Conservation (phyloP, 441 rosid species). For the Syzygium syzygioides region DNA sequence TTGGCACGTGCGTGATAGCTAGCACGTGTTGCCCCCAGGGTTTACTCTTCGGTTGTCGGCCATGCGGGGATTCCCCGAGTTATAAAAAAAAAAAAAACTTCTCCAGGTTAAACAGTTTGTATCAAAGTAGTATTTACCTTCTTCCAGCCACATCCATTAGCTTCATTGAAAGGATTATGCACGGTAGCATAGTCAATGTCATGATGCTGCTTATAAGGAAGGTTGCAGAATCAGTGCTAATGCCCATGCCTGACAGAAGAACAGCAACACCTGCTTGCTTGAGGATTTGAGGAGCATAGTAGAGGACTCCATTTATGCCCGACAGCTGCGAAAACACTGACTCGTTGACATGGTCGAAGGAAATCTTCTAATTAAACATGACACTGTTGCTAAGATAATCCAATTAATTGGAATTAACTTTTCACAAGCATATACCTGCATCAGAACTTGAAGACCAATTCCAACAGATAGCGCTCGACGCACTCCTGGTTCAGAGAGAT, state of each 20-base stretch:
- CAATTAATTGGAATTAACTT: neutral
- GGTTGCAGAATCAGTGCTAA: slow-evolving; percentile 6
- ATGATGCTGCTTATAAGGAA: slow-evolving; percentile 2
- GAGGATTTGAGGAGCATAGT: slow-evolving; percentile 5
- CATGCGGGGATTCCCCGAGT: no score
- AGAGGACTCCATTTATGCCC: slow-evolving; percentile 1
- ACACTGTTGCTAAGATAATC: neutral
- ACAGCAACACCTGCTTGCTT: neutral
- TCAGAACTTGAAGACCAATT: slow-evolving; percentile 5
- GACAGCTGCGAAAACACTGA: neutral
- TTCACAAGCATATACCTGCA: slow-evolving; percentile 2
- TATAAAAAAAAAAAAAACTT: no score
- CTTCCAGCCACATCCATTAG: slow-evolving; percentile 3
- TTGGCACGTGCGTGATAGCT: no score
- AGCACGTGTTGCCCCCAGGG: no score
- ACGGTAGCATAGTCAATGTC: neutral
- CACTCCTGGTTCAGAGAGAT: slow-evolving; percentile 7
- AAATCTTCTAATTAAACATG: neutral
- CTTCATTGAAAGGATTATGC: neutral
- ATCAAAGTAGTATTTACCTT: slow-evolving; percentile 1
- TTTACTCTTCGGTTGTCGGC: no score
- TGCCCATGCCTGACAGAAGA: slow-evolving; percentile 1
- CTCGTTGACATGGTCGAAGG: neutral
- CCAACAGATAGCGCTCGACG: slow-evolving; percentile 4
- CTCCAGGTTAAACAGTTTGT: neutral